Conservation (phyloP, 1,139 yeast genomes). For the Geotrichum macrosporum region DNA sequence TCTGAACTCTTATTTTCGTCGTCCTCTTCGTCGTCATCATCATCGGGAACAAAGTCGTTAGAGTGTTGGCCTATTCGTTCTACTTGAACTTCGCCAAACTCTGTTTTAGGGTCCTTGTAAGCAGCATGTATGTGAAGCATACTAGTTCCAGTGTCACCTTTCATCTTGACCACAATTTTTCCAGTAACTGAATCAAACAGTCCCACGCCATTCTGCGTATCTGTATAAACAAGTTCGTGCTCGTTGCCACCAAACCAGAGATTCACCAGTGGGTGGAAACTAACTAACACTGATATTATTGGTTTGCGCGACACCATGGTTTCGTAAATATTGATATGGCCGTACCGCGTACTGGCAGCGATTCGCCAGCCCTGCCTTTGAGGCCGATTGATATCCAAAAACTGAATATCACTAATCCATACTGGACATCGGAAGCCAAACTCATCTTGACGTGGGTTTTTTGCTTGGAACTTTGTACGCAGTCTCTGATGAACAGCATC, state of each 20-base stretch:
- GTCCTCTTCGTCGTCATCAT: slow-evolving; percentile 11
- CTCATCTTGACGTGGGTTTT: slow-evolving; percentile 31
- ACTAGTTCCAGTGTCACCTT: slow-evolving; percentile 29
- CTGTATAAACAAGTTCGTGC: slow-evolving; percentile 28
- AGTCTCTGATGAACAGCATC: slow-evolving; percentile 6
- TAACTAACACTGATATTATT: slow-evolving; percentile 30
- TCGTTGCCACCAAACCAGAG: slow-evolving; percentile 26
- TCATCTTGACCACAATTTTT: slow-evolving; percentile 23
- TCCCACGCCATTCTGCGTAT: slow-evolving; percentile 32
- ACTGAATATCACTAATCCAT: slow-evolving; percentile 37
- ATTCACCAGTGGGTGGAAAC: slow-evolving; percentile 32
- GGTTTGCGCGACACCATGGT: slow-evolving; percentile 34
- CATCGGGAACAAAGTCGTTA: not conserved
- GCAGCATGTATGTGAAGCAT: slow-evolving; percentile 8
- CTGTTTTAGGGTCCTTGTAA: slow-evolving; percentile 2
- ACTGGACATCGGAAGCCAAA: slow-evolving; percentile 27
- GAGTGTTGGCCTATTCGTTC: slow-evolving; percentile 8
- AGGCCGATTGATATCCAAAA: slow-evolving; percentile 32
- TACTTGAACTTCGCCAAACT: slow-evolving; percentile 12
- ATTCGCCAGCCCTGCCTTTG: slow-evolving; percentile 31
- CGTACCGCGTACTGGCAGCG: slow-evolving; percentile 35
- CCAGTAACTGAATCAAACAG: slow-evolving; percentile 27
- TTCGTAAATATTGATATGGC: slow-evolving; percentile 36
- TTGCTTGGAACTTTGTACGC: slow-evolving; percentile 32
- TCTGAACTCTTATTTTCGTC: slow-evolving; percentile 9